Evolutionary conservation across 169 alveolate species (phyloP).

Genomic region (Plasmodium yoelii): DNA sequence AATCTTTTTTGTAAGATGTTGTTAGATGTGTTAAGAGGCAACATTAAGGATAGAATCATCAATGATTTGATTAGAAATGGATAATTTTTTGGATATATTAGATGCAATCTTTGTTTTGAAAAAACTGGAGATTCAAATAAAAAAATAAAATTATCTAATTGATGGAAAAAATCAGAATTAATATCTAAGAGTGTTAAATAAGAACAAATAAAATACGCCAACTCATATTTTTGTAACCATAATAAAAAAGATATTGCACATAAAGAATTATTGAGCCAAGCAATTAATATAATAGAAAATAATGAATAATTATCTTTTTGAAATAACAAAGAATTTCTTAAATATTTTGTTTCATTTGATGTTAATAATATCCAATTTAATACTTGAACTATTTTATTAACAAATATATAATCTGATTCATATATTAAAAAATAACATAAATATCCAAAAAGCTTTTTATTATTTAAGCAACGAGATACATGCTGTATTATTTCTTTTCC

Average conservation of each 20-base stretch:
- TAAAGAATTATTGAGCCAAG: constrained; percentile 80
- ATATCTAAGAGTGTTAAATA: constrained; percentile 47
- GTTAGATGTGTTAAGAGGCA: constrained; percentile 67
- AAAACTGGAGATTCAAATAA: constrained; percentile 83
- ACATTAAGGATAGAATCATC: constrained; percentile 72
- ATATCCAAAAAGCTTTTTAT: constrained; percentile 67
- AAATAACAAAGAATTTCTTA: constrained; percentile 77
- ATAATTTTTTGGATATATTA: constrained; percentile 80
- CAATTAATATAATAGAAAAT: constrained; percentile 78
- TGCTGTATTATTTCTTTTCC: constrained; percentile 63
- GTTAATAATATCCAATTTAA: constrained; percentile 86
- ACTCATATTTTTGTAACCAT: constrained; percentile 85
- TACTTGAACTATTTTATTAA: constrained; percentile 79
- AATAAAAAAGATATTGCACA: constrained; percentile 83
- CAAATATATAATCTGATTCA: constrained; percentile 42
- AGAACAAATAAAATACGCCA: constrained; percentile 74
- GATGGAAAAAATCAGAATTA: constrained; percentile 78
- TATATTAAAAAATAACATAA: constrained; percentile 35
- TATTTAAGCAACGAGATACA: constrained; percentile 55
- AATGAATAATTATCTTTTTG: constrained; percentile 68
- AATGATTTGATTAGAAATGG: constrained; percentile 82
- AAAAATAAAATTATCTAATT: constrained; percentile 81
- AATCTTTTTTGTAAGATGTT: constrained; percentile 67
- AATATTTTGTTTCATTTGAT: constrained; percentile 81
- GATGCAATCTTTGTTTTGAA: constrained; percentile 82